Percentiles rank a stretch among this genome's conserved stretches.
Evolutionary conservation across 208 protist genomes (phyloP).

Genomic region (Leishmania major): DNA sequence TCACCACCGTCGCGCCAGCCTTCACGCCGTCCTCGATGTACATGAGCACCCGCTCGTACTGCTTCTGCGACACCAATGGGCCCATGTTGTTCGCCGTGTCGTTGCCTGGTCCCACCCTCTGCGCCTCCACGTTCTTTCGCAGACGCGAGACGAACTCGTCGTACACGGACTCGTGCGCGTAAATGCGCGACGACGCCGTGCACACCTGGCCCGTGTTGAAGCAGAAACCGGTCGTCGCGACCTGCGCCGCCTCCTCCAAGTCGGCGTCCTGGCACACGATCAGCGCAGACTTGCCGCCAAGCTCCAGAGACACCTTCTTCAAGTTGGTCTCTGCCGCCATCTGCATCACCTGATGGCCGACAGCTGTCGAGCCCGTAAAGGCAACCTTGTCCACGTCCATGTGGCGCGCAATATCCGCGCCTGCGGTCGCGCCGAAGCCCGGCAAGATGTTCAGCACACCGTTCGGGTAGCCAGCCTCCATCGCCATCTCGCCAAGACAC

Average conservation of each 20-base stretch:
- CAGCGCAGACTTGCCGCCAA: constrained; percentile 92
- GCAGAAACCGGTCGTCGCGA: constrained; percentile 68
- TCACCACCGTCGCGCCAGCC: constrained; percentile 73
- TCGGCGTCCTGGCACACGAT: constrained; percentile 89
- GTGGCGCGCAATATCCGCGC: constrained; percentile 60
- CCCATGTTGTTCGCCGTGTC: constrained; percentile 54
- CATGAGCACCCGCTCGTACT: constrained; percentile 68
- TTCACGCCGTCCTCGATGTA: constrained; percentile 83
- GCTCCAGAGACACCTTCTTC: constrained; percentile 85
- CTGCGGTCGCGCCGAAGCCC: constrained; percentile 81
- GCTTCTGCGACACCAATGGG: constrained; percentile 69
- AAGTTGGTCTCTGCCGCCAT: constrained; percentile 70
- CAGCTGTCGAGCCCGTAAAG: constrained; percentile 87
- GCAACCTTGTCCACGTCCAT: constrained; percentile 90
- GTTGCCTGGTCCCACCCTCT: constrained; percentile 63
- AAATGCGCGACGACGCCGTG: constrained; percentile 84
- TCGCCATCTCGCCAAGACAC: constrained; percentile 70
- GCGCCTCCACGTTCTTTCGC: constrained; percentile 49
- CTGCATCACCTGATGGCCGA: constrained; percentile 75
- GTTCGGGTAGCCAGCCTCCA: constrained; percentile 84
- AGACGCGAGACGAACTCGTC: constrained; percentile 78
- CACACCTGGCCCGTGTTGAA: constrained; percentile 89
- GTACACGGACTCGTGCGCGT: constrained; percentile 81
- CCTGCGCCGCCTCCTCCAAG: constrained; percentile 60
- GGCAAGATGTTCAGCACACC: constrained; percentile 90